Conservation (phyloP, 2,329 filamentous ascomycete species). For the Teratosphaeria pseudoeucalypti region DNA sequence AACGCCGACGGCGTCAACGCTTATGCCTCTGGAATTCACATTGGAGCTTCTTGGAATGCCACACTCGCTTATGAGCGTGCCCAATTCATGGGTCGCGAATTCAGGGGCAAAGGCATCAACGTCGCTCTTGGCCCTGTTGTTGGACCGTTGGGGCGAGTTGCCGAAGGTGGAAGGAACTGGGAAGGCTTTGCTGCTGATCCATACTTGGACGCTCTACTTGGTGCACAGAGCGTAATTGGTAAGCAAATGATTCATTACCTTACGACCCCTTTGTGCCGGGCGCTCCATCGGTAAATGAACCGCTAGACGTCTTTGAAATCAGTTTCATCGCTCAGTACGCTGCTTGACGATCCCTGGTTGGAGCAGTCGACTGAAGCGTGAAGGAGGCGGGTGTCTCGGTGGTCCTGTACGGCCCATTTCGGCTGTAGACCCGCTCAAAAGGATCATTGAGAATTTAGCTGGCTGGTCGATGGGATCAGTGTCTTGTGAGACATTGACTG, state of each 20-base stretch:
- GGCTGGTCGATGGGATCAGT: neutral
- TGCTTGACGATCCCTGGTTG: neutral
- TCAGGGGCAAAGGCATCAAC: conserved; percentile 45
- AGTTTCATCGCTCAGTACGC: neutral
- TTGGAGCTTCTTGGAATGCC: conserved; percentile 42
- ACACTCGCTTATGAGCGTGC: conserved; percentile 44
- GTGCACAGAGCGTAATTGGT: conserved; percentile 42
- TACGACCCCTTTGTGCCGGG: neutral
- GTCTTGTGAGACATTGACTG: neutral
- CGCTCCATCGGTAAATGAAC: neutral
- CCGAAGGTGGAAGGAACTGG: conserved; percentile 59
- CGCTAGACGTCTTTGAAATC: neutral
- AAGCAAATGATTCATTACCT: neutral
- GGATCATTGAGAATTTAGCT: neutral
- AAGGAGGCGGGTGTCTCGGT: neutral
- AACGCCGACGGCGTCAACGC: conserved; percentile 33
- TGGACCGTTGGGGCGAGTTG: conserved; percentile 60
- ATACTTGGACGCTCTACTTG: conserved; percentile 46
- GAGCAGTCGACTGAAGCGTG: neutral
- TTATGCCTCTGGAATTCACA: conserved; percentile 33
- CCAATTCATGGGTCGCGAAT: conserved; percentile 46
- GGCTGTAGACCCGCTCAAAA: neutral
- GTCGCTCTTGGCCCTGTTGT: conserved; percentile 59
- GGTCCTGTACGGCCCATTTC: neutral
- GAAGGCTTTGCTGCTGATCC: conserved; percentile 65